A percentile compares a stretch with the other conserved stretches of the same genome.
Evolutionary conservation across 2,329 filamentous ascomycete species (phyloP).

Genomic region (Pseudogymnoascus sp.): DNA sequence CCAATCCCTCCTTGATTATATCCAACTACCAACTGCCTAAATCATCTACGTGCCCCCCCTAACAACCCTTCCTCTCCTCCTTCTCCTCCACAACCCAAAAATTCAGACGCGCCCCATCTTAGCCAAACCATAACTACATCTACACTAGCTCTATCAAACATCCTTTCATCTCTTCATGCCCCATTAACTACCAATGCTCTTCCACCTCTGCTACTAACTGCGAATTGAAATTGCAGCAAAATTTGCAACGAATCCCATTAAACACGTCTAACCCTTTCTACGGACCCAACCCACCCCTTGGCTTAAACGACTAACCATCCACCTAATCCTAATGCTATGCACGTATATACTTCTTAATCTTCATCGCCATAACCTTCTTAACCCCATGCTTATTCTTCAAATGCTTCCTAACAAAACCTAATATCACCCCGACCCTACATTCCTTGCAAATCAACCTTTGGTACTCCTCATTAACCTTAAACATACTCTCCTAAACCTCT

Average conservation of each 20-base stretch:
- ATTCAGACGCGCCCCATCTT: background rate
- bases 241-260: background rate
- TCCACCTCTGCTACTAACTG: background rate
- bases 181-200: background rate
- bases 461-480: background rate
- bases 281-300: background rate
- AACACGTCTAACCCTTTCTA: background rate
- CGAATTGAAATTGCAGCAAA: background rate
- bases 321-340: background rate
- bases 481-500: too few relatives aligned
- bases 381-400: background rate
- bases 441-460: background rate
- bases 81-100: background rate
- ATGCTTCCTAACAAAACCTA: background rate
- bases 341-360: background rate
- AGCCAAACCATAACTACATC: background rate
- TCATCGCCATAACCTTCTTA: background rate
- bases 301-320: background rate
- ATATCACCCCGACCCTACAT: background rate
- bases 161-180: background rate
- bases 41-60: too few relatives aligned
- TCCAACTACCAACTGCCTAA: background rate
- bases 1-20: too few relatives aligned
- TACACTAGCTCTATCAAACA: background rate
- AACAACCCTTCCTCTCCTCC: too few relatives aligned